These are phyloP conservation scores for Heliamphora ciliata DNA, from an alignment of 179 eudicot genomes.

Conservation along the genomic window DNA sequence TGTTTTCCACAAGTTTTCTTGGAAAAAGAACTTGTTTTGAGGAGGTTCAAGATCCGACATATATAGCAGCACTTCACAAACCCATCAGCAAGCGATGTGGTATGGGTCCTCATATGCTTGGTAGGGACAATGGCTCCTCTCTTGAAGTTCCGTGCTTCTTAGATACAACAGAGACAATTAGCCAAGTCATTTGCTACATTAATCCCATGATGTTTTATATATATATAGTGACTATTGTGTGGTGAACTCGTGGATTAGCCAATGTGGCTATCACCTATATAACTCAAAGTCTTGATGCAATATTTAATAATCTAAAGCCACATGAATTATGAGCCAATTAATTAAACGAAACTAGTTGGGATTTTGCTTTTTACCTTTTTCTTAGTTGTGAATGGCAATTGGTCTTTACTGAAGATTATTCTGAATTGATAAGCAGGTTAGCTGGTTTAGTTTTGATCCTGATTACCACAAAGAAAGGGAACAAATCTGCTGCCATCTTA, in stretches of 20 bases:
- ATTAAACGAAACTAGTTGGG: neutral
- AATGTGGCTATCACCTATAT: neutral
- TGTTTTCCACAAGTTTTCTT: neutral
- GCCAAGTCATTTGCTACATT: neutral
- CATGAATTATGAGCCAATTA: neutral
- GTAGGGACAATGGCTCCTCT: neutral
- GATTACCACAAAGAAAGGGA: conserved; percentile 72
- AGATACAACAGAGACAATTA: neutral
- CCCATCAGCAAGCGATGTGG: no score
- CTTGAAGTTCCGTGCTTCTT: neutral
- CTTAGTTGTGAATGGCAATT: neutral
- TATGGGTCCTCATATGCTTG: neutral
- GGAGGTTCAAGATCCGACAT: neutral
- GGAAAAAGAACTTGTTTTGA: neutral
- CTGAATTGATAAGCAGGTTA: conserved; percentile 53
- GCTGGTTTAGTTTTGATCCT: conserved; percentile 98
- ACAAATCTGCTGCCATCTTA: conserved; percentile 96
- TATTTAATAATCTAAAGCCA: neutral
- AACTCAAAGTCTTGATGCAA: neutral
- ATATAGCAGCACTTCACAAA: neutral
- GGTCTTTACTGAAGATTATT: conserved; percentile 11
- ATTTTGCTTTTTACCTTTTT: neutral
- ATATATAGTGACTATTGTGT: neutral
- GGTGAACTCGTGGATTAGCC: neutral
- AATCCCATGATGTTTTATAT: neutral